Percentiles rank a stretch among this genome's conserved stretches.
phyloP scores from a whole-genome alignment of 352 stramenopile species.

The Pythium utonaiense region DNA sequence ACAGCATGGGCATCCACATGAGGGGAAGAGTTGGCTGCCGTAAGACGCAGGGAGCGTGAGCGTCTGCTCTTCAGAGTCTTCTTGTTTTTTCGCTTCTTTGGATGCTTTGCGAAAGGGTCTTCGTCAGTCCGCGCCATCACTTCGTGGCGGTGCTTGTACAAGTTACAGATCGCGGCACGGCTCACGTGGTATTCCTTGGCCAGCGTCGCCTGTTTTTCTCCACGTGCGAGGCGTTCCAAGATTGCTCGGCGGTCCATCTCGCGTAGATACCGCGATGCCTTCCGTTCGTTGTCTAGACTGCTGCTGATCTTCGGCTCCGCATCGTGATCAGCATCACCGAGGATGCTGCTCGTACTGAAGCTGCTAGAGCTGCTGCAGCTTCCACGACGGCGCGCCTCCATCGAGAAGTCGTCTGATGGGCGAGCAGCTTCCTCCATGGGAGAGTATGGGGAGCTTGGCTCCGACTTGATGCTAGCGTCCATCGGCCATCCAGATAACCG shows the following conservation, averaged over 20 bases:
- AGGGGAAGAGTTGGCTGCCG: neutral
- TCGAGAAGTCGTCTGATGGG: neutral
- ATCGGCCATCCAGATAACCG: neutral
- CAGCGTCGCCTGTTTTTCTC: slow-evolving; percentile 48
- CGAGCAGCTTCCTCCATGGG: neutral
- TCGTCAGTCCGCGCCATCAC: slow-evolving; percentile 40
- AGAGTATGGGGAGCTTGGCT: slow-evolving; percentile 4
- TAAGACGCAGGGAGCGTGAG: slow-evolving; percentile 9
- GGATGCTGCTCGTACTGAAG: slow-evolving; percentile 2
- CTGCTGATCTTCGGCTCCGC: neutral
- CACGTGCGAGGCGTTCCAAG: slow-evolving; percentile 33
- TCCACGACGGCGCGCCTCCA: slow-evolving; percentile 3
- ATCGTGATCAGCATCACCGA: slow-evolving; percentile 3
- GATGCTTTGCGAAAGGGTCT: slow-evolving; percentile 46
- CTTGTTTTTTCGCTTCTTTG: slow-evolving; percentile 29
- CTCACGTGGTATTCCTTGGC: slow-evolving; percentile 58
- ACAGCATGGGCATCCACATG: slow-evolving; percentile 2
- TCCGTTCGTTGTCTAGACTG: slow-evolving; percentile 11
- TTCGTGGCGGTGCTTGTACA: slow-evolving; percentile 45
- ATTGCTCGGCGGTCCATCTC: slow-evolving; percentile 53
- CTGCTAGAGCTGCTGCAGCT: slow-evolving; percentile 14
- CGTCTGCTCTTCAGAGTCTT: slow-evolving; percentile 18
- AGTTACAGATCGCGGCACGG: slow-evolving; percentile 54
- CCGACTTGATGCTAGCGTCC: neutral
- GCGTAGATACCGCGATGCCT: slow-evolving; percentile 52